Base-by-base conservation (phyloP, 1,284 basidiomycete species). In the Cryptococcus floricola region DNA sequence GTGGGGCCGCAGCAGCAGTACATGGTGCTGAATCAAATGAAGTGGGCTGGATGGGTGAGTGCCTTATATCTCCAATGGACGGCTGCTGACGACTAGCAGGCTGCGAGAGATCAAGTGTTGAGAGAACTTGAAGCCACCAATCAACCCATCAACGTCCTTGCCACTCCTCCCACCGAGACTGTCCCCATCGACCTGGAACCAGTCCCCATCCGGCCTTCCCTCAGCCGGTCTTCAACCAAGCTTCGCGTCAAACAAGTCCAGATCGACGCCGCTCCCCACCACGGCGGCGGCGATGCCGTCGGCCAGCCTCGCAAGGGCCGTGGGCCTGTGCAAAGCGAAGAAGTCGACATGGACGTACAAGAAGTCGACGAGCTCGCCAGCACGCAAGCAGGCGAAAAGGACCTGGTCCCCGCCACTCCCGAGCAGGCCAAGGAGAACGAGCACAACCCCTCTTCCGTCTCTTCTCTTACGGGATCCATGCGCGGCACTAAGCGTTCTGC, bases 31-130 rank as follows among this genome's bases (percentile, higher is more conserved):
- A 96, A 94, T 77, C 92, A 96, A 73, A 79, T 94, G 60, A 90
- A 92, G 73, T 97, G 91, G 91, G 82, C 85, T 13, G 90, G 90
- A 72, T 96, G 93, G 93, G 87, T 91, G 6, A 42, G 92, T 92
- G 68, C 57, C 81, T 81, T 19, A 16, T 23, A 39, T 12, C n/a
- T 18, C 37, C 25, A 16, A 9, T n/a, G 77, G 44, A 49, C 56
- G 27, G 50, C 62, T 25, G 84, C 84, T 79, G 1, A 78, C 0
- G 72, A 76, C 3, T 49, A 19, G 5, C 51, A 73, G 62, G 77
- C 80, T 13, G 74, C 81, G 1, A 71, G 79, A 18, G 76, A 81
- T 10, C 70, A 88, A 37, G 81, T 87, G 39, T 84, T 64, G 10
- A 86, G 27, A 48, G 88, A 89, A n/a, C 86, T 85, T 1, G 89